These are phyloP conservation scores for Plasmodium inui DNA, from an alignment of 169 alveolate species.

Conservation along the genomic window DNA sequence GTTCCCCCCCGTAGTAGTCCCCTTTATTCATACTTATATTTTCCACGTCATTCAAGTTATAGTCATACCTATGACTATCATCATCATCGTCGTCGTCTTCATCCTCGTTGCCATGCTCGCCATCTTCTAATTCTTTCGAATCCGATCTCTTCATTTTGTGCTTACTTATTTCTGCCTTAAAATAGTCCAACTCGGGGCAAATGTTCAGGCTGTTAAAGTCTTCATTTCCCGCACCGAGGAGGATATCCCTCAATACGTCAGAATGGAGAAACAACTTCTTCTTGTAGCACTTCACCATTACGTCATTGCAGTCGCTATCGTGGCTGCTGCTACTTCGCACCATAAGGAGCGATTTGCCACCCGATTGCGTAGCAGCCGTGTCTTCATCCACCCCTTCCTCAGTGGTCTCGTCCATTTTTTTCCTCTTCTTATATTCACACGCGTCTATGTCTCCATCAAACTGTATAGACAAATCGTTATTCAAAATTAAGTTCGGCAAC, in stretches of 20 bases:
- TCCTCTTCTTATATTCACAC: slow-evolving; percentile 66
- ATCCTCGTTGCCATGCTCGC: neutral
- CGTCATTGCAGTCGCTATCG: neutral
- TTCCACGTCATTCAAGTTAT: neutral
- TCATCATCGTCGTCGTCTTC: neutral
- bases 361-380: neutral
- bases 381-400: neutral
- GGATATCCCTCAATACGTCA: slow-evolving; percentile 30
- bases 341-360: neutral
- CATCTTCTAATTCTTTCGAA: slow-evolving; percentile 42
- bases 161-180: slow-evolving; percentile 61
- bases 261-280: slow-evolving; percentile 20
- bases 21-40: neutral
- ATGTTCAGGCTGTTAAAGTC: slow-evolving; percentile 39
- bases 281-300: slow-evolving; percentile 12
- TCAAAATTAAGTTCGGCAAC: slow-evolving; percentile 58
- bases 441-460: slow-evolving; percentile 75
- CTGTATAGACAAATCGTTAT: slow-evolving; percentile 71
- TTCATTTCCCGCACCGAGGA: slow-evolving; percentile 14
- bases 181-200: slow-evolving; percentile 71
- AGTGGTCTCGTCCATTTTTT: slow-evolving; percentile 8
- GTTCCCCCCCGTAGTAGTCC: neutral
- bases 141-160: slow-evolving; percentile 38
- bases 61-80: neutral
- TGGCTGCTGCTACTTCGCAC: neutral